Evolutionary conservation across 495 filamentous ascomycete genomes (phyloP).

Genomic region (Aspergillus affinis): DNA sequence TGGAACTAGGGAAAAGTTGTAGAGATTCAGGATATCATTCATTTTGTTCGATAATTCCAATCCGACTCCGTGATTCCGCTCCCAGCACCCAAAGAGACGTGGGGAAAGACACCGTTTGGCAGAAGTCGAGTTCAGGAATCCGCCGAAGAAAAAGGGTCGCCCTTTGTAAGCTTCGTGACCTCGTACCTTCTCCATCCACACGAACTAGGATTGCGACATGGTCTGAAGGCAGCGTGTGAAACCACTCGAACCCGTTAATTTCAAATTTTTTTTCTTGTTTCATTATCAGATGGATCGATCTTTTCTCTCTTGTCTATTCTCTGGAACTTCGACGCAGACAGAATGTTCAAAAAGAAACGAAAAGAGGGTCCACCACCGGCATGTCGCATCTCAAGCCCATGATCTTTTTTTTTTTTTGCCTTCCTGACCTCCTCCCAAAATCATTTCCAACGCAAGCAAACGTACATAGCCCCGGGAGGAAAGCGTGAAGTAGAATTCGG

Average conservation of each 20-base stretch:
- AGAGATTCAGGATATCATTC: slow-evolving; percentile 7
- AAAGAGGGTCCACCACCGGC: slow-evolving; percentile 7
- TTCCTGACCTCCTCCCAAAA: slow-evolving; percentile 18
- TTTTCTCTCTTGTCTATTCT: slow-evolving; percentile 13
- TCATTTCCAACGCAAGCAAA: slow-evolving; percentile 22
- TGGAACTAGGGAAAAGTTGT: background rate
- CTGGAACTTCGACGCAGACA: slow-evolving; percentile 14
- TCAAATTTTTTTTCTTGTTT: slow-evolving; percentile 13
- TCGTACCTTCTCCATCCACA: background rate
- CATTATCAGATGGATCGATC: slow-evolving; percentile 10
- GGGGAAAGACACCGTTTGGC: background rate
- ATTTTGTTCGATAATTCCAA: slow-evolving; percentile 2
- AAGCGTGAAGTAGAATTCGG: slow-evolving; percentile 31
- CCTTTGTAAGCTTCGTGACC: background rate
- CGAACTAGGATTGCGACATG: background rate
- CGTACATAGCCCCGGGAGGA: slow-evolving; percentile 31
- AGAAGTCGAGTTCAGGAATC: background rate
- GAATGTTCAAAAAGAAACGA: slow-evolving; percentile 4
- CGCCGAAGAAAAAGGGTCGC: background rate
- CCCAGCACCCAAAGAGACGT: slow-evolving; percentile 3
- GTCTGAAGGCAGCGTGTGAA: slow-evolving; percentile 3
- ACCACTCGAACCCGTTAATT: slow-evolving; percentile 9
- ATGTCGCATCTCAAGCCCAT: slow-evolving; percentile 16
- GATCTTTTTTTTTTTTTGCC: slow-evolving; percentile 11
- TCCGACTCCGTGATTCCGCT: slow-evolving; percentile 1